These are phyloP conservation scores for Phytophthora cryptogea DNA, from an alignment of 352 stramenopile genomes.

Conservation along the genomic window DNA sequence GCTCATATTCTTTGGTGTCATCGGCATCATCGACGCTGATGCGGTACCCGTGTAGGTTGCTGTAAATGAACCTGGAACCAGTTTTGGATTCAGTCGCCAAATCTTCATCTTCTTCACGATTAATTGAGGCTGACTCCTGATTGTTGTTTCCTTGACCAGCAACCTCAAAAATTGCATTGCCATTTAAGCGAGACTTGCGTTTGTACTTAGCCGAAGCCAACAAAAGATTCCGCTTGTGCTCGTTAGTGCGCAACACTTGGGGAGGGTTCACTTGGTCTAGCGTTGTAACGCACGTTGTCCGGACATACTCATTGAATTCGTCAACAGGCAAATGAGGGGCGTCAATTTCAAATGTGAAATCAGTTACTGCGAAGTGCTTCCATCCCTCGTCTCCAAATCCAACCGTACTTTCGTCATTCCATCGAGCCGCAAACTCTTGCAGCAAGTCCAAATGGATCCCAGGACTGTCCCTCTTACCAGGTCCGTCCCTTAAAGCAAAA, in stretches of 20 bases:
- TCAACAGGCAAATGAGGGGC: constrained; percentile 9
- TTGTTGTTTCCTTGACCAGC: neutral
- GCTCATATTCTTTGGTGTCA: constrained; percentile 71
- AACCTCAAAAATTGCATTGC: neutral
- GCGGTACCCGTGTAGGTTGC: constrained; percentile 80
- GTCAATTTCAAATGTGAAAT: constrained; percentile 5
- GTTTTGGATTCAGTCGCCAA: constrained; percentile 9
- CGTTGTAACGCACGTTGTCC: constrained; percentile 13
- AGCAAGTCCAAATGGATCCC: constrained; percentile 30
- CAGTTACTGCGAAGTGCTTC: constrained; percentile 1
- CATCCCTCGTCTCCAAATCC: constrained; percentile 34
- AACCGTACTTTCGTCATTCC: constrained; percentile 28
- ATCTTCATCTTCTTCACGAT: constrained; percentile 11
- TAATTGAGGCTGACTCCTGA: neutral
- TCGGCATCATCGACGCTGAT: constrained; percentile 68
- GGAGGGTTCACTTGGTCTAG: constrained; percentile 42
- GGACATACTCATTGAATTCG: constrained; percentile 29
- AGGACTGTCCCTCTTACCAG: neutral
- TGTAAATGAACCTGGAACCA: constrained; percentile 57
- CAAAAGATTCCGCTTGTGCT: constrained; percentile 51
- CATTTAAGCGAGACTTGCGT: constrained; percentile 14
- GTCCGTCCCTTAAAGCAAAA: constrained; percentile 44
- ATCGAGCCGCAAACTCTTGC: constrained; percentile 38
- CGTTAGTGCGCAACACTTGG: constrained; percentile 27
- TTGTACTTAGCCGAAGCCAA: constrained; percentile 30